phyloP scores from a whole-genome alignment of 1,284 basidiomycete species.

The Sparassis latifolia region DNA sequence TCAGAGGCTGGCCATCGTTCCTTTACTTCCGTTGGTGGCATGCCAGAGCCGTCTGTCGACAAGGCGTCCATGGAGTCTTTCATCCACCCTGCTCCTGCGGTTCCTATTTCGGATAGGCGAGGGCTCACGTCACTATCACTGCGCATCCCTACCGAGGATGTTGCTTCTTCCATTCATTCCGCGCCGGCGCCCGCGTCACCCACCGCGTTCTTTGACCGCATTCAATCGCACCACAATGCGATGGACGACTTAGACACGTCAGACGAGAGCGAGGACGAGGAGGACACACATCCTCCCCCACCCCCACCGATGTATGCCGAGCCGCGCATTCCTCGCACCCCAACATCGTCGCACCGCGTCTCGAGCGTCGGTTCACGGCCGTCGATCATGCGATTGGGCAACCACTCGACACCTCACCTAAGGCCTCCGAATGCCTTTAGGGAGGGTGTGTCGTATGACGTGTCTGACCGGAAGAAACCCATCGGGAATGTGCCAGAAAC shows the following conservation, averaged over 20 bases:
- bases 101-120: slow-evolving; percentile 20
- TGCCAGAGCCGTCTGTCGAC: slow-evolving; percentile 3
- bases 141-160: slow-evolving; percentile 19
- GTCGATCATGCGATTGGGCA: slow-evolving; percentile 36
- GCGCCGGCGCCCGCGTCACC: slow-evolving; percentile 55
- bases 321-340: slow-evolving; percentile 8
- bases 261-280: slow-evolving; percentile 39
- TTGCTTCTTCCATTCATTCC: slow-evolving; percentile 27
- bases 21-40: slow-evolving; percentile 1
- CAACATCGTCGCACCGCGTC: not conserved
- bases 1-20: slow-evolving; percentile 14
- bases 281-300: slow-evolving; percentile 12
- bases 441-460: slow-evolving; percentile 14
- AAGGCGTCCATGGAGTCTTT: slow-evolving; percentile 5
- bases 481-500: slow-evolving; percentile 21
- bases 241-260: slow-evolving; percentile 65
- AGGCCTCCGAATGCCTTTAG: slow-evolving; percentile 23
- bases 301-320: slow-evolving; percentile 1
- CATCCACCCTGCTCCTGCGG: not conserved
- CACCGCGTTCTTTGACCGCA: slow-evolving; percentile 66
- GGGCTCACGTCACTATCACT: slow-evolving; percentile 19
- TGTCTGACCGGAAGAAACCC: slow-evolving; percentile 19
- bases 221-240: slow-evolving; percentile 60
- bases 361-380: slow-evolving; percentile 20
- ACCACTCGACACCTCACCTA: slow-evolving; percentile 29